Base-by-base conservation (phyloP, 1,284 basidiomycete genomes). In the Moesziomyces antarcticus region DNA sequence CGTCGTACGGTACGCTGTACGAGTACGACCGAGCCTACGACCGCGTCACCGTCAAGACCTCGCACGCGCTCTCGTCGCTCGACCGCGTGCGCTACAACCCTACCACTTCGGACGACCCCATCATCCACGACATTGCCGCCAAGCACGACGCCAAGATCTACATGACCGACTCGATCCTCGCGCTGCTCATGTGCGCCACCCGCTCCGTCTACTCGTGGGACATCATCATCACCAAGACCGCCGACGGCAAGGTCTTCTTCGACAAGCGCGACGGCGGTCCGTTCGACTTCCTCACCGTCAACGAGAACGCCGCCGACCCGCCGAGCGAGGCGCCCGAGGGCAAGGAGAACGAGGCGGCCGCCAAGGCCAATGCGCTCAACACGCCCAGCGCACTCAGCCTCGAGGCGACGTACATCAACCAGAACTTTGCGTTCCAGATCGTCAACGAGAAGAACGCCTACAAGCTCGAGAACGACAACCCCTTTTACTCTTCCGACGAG, bases 141-240 rank as follows among this genome's bases (percentile, higher is more conserved):
- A 73, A 69, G 35, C 56, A 49, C 55, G 44, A 83, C 93, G 92
- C 89, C 93, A 72, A 92, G 91, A 90, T 99, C 62, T 99, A 94
- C 84, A 92, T 94, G 22, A 99, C 96, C 41, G 97, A 99, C 87
- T 91, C 92, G 71, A 97, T 99, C 82, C 89, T 99, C 50, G 92
- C 93, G 67, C 91, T 97, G 20, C 90, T 99, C 73, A 99, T 99
- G 97, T 94, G 92, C 78, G 91, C 96, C 9, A 91, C 94, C 7
- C 89, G 97, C 74, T 95, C 94, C 16, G 93, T 97, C 65, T 96
- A 98, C 86, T 96, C 97, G 24, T 99, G 97, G 97, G 97, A 99
- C 85, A 94, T 99, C 70, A 92, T 99, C 73, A 91, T 99, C 77
- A 89, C 94, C 52, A 91, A 93, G 54, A 93, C 97, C 82, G 77